Evolutionary conservation across 164 flowering plant genomes (phyloP).

Genomic region (Berberis vulgaris): DNA sequence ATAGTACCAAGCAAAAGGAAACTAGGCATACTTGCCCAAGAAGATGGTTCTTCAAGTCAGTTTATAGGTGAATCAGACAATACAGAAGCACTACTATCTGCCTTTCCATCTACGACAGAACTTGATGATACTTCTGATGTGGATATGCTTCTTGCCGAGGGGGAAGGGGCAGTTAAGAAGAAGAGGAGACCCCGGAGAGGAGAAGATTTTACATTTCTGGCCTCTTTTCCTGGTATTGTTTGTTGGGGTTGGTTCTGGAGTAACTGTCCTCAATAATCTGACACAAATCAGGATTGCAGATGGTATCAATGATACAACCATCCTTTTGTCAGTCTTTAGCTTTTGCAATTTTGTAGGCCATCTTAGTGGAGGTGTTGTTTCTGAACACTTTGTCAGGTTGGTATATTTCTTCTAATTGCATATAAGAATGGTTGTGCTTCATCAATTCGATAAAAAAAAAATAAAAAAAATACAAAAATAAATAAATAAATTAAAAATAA

Average conservation of each 20-base stretch:
- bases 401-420: background rate
- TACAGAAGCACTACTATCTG: slow-evolving; percentile 40
- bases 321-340: slow-evolving; percentile 70
- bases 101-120: slow-evolving; percentile 39
- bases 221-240: slow-evolving; percentile 77
- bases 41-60: slow-evolving; percentile 24
- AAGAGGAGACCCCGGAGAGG: slow-evolving; percentile 77
- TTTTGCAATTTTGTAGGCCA: slow-evolving; percentile 89
- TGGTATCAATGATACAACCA: slow-evolving; percentile 56
- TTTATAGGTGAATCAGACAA: slow-evolving; percentile 19
- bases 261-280: slow-evolving; percentile 83
- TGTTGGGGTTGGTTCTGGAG: slow-evolving; percentile 84
- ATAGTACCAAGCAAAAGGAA: slow-evolving; percentile 34
- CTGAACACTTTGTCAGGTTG: slow-evolving; percentile 83
- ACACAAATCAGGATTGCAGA: slow-evolving; percentile 83
- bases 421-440: background rate
- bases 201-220: slow-evolving; percentile 93
- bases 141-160: slow-evolving; percentile 71
- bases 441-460: too few relatives aligned
- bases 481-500: too few relatives aligned
- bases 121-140: slow-evolving; percentile 54
- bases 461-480: too few relatives aligned
- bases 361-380: slow-evolving; percentile 75
- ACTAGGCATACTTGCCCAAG: slow-evolving; percentile 15
- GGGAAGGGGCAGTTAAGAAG: slow-evolving; percentile 88